A percentile compares a stretch with the other conserved stretches of the same genome.
Conservation (phyloP, 441 rosid genomes). For the Populus hybrid region DNA sequence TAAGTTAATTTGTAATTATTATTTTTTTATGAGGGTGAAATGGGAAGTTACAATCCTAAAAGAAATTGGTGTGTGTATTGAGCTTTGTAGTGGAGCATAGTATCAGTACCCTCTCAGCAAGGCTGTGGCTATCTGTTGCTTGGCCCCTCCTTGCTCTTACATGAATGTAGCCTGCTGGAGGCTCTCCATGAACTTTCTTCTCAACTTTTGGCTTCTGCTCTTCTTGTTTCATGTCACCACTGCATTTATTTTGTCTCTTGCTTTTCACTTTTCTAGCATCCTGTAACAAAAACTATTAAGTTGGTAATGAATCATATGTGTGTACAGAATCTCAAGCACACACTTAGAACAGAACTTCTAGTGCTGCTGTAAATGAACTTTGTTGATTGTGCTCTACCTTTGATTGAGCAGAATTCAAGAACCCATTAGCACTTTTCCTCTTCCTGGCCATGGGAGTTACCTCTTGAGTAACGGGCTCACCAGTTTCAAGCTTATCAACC, state of each 20-base stretch:
- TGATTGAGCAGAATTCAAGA: conserved; percentile 28
- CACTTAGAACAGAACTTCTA: neutral
- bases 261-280: conserved; percentile 33
- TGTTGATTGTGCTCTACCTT: conserved; percentile 25
- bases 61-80: neutral
- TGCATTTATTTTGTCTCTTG: conserved; percentile 43
- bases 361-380: neutral
- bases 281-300: conserved; percentile 14
- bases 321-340: neutral
- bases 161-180: conserved; percentile 54
- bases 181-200: conserved; percentile 28
- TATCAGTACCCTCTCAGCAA: conserved; percentile 65
- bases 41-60: neutral
- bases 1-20: neutral
- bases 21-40: neutral
- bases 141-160: conserved; percentile 90
- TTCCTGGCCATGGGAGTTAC: conserved; percentile 24
- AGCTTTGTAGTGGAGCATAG: neutral
- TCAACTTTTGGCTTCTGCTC: conserved; percentile 29
- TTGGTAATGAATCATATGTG: neutral
- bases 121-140: conserved; percentile 86
- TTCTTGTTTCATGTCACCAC: conserved; percentile 23
- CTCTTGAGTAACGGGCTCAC: conserved; percentile 42
- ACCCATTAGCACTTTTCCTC: conserved; percentile 26
- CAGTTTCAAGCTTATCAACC: conserved; percentile 43